Evolutionary conservation across 116 monocot species (phyloP).

Genomic region (Phalaenopsis hybrid): DNA sequence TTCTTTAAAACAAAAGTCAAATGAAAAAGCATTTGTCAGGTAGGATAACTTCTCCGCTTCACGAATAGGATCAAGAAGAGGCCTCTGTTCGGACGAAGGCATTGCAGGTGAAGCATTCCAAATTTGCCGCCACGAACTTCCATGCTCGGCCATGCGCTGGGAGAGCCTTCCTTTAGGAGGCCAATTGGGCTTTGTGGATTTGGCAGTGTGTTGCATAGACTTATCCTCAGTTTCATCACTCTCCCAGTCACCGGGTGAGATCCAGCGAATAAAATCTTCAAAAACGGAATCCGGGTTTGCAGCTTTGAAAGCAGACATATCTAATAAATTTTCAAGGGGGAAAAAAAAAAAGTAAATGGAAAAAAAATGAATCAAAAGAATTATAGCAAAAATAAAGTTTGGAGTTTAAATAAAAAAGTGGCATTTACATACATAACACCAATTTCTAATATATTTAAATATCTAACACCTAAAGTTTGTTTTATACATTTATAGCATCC

Average conservation of each 20-base stretch:
- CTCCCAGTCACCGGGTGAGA: slow-evolving; percentile 95
- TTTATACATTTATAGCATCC: no score
- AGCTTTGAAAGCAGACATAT: slow-evolving; percentile 99
- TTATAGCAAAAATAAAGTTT: background rate
- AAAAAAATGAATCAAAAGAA: background rate
- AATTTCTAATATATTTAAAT: no score
- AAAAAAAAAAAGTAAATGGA: background rate
- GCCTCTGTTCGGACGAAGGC: slow-evolving; percentile 71
- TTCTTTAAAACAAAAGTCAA: background rate
- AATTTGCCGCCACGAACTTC: slow-evolving; percentile 75
- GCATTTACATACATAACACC: no score
- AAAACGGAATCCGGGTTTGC: slow-evolving; percentile 95
- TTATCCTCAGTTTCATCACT: slow-evolving; percentile 30
- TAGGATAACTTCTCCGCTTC: slow-evolving; percentile 86
- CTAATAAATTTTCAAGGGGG: slow-evolving; percentile 18
- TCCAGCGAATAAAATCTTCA: slow-evolving; percentile 99
- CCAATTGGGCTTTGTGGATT: slow-evolving; percentile 30
- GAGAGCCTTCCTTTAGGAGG: slow-evolving; percentile 86
- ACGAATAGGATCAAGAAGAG: slow-evolving; percentile 76
- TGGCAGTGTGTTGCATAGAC: slow-evolving; percentile 7
- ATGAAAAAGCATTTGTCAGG: background rate
- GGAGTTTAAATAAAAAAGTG: no score
- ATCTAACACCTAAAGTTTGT: no score
- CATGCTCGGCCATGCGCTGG: slow-evolving; percentile 83
- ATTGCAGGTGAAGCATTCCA: slow-evolving; percentile 81